Evolutionary conservation across 23 red algal genomes (phyloP).

Genomic region (Gracilaria vermiculophylla): DNA sequence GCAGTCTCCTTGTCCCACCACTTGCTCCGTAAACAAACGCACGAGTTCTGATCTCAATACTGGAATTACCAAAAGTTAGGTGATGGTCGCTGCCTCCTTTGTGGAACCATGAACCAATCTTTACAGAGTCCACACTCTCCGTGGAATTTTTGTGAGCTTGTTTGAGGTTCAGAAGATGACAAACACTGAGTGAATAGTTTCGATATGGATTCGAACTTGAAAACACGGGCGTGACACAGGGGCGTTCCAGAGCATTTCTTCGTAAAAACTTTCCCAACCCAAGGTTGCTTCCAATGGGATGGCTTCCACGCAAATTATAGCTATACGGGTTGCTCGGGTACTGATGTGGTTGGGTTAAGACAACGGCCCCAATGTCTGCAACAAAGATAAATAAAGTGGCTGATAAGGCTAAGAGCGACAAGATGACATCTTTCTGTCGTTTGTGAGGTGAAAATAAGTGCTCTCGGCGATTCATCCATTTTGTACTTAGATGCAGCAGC

Average conservation of each 20-base stretch:
- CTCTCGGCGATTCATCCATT: background rate
- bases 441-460: background rate
- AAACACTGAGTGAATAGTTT: conserved; percentile 37
- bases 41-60: background rate
- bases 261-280: conserved; percentile 20
- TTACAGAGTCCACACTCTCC: background rate
- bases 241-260: background rate
- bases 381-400: background rate
- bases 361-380: conserved; percentile 3
- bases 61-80: conserved; percentile 19
- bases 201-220: background rate
- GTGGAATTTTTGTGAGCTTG: background rate
- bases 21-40: background rate
- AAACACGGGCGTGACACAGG: conserved; percentile 28
- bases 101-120: conserved; percentile 36
- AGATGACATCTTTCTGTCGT: background rate
- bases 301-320: conserved; percentile 32
- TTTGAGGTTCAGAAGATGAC: background rate
- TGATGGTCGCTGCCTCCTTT: conserved; percentile 20
- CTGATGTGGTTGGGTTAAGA: conserved; percentile 19
- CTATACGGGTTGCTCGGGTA: background rate
- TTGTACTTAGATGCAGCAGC: background rate
- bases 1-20: conserved; percentile 4
- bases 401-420: background rate
- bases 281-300: background rate